These are phyloP conservation scores for Jackrogersella minutella DNA, from an alignment of 495 filamentous ascomycete genomes.

Conservation along the genomic window DNA sequence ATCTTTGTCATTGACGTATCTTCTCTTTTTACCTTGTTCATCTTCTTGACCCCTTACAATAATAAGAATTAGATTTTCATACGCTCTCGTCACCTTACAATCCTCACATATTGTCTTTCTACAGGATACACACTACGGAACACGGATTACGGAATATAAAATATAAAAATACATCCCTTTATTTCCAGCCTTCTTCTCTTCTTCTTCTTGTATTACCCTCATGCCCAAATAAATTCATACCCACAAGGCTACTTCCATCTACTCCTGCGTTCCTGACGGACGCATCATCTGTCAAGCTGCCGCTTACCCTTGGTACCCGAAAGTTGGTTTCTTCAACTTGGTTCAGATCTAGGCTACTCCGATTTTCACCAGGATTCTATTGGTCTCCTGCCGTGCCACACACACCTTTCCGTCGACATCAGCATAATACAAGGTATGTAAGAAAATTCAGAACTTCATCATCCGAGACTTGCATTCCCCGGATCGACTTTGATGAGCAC, in stretches of 20 bases:
- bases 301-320: constrained; percentile 19
- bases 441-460: constrained; percentile 28
- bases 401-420: constrained; percentile 17
- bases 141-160: no score
- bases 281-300: constrained; percentile 27
- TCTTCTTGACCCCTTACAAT: neutral
- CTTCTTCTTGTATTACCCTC: neutral
- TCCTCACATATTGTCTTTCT: neutral
- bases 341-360: constrained; percentile 34
- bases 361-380: constrained; percentile 35
- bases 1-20: neutral
- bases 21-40: neutral
- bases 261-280: constrained; percentile 28
- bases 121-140: no score
- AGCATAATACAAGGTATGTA: constrained; percentile 43
- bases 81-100: neutral
- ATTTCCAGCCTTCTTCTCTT: neutral
- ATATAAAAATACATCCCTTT: neutral
- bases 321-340: constrained; percentile 26
- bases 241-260: neutral
- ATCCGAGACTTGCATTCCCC: constrained; percentile 37
- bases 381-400: constrained; percentile 32
- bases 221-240: constrained; percentile 12
- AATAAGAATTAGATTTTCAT: neutral
- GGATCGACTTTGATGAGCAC: constrained; percentile 34